phyloP scores from a whole-genome alignment of 805 yeast species.

The Cyberlindnera maclurae region DNA sequence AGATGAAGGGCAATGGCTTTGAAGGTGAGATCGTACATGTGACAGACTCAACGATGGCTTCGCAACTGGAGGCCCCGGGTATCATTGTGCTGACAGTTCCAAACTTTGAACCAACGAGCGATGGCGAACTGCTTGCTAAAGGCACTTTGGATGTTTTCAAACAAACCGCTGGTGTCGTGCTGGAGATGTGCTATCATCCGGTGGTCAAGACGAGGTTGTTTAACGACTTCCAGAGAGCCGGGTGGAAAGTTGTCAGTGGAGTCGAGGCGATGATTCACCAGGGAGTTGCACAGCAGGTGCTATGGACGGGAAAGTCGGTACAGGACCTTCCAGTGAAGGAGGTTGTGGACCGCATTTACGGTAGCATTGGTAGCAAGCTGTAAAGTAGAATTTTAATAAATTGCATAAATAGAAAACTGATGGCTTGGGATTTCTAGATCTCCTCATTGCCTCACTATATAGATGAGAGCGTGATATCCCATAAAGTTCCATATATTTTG shows the following conservation, averaged over 20 bases:
- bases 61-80: slow-evolving; percentile 11
- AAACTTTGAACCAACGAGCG: slow-evolving; percentile 15
- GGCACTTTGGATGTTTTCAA: slow-evolving; percentile 19
- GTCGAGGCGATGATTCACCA: slow-evolving; percentile 24
- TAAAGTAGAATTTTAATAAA: background rate
- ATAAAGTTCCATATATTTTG: too few species aligned
- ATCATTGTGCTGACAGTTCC: slow-evolving; percentile 21
- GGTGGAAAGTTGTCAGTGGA: slow-evolving; percentile 22
- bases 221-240: slow-evolving; percentile 9
- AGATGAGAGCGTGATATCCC: too few species aligned
- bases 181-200: slow-evolving; percentile 24
- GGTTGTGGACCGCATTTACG: slow-evolving; percentile 10
- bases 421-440: too few species aligned
- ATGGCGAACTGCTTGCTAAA: slow-evolving; percentile 17
- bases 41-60: slow-evolving; percentile 16
- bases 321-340: slow-evolving; percentile 15
- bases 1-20: slow-evolving; percentile 19
- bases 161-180: slow-evolving; percentile 15
- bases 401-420: background rate
- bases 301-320: slow-evolving; percentile 21
- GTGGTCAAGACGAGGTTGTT: slow-evolving; percentile 15
- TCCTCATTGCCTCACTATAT: too few species aligned
- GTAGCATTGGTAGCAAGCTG: slow-evolving; percentile 5
- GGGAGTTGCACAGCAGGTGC: slow-evolving; percentile 21
- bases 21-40: slow-evolving; percentile 22